Conservation (phyloP, 495 filamentous ascomycete species). For the Parathielavia appendiculata region DNA sequence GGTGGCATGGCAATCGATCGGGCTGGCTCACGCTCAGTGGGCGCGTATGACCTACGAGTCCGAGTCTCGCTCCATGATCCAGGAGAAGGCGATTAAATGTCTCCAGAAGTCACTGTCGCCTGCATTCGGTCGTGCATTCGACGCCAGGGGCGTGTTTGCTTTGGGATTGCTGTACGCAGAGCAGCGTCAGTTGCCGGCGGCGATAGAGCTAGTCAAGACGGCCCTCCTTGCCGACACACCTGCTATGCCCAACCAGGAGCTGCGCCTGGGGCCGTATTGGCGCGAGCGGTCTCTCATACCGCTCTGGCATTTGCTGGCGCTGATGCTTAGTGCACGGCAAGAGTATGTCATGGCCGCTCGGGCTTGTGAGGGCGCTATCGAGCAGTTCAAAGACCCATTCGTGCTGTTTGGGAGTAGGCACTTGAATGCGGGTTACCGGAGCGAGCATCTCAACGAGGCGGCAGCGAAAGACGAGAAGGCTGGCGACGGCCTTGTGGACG, state of each 20-base stretch:
- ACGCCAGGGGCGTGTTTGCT: constrained; percentile 69
- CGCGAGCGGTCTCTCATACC: constrained; percentile 57
- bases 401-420: constrained; percentile 50
- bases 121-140: constrained; percentile 53
- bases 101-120: constrained; percentile 66
- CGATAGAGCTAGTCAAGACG: constrained; percentile 69
- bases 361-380: constrained; percentile 83
- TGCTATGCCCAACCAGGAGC: constrained; percentile 29
- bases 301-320: constrained; percentile 79
- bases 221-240: constrained; percentile 44
- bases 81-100: constrained; percentile 65
- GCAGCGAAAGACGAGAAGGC: constrained; percentile 34
- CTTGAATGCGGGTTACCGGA: constrained; percentile 43
- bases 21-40: constrained; percentile 79
- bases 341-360: constrained; percentile 74
- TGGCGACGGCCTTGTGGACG: constrained; percentile 55
- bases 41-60: constrained; percentile 71
- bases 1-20: constrained; percentile 71
- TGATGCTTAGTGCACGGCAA: constrained; percentile 79
- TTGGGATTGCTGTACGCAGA: constrained; percentile 77
- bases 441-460: constrained; percentile 51
- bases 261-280: constrained; percentile 40
- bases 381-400: constrained; percentile 65
- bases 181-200: constrained; percentile 66
- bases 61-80: constrained; percentile 59